Conservation (phyloP, 192 early-diverging fungal species). For the Entomortierella beljakovae region DNA sequence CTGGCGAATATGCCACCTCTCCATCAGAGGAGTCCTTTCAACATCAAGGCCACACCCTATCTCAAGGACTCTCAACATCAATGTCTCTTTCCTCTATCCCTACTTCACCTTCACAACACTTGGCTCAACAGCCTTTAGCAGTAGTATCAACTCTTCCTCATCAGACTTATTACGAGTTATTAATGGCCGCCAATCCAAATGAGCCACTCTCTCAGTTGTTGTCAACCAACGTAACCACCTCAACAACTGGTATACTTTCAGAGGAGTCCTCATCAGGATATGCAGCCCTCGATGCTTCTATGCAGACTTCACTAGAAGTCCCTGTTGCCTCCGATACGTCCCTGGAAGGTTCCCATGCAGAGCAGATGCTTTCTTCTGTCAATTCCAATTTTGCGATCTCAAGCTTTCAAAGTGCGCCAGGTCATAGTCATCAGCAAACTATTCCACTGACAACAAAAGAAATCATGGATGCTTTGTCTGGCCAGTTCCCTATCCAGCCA, state of each 20-base stretch:
- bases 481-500: conserved; percentile 44
- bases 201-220: conserved; percentile 45
- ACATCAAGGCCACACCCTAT: conserved; percentile 7
- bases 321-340: not conserved
- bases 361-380: conserved; percentile 16
- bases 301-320: not conserved
- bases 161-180: conserved; percentile 38
- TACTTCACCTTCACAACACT: not conserved
- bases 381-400: not conserved
- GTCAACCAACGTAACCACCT: conserved; percentile 31
- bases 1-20: conserved; percentile 2
- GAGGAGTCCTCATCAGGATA: conserved; percentile 11
- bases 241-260: not conserved
- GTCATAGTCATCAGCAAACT: conserved; percentile 3
- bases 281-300: not conserved
- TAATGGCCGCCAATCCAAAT: conserved; percentile 47
- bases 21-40: conserved; percentile 2
- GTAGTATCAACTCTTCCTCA: conserved; percentile 9
- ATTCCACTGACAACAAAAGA: conserved; percentile 39
- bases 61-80: not conserved
- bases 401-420: not conserved
- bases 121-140: conserved; percentile 11
- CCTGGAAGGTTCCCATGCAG: not conserved
- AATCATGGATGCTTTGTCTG: conserved; percentile 46
- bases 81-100: conserved; percentile 16